Evolutionary conservation across 768 basidiomycete species (phyloP).

Genomic region (Lactarius pseudohatsudake): DNA sequence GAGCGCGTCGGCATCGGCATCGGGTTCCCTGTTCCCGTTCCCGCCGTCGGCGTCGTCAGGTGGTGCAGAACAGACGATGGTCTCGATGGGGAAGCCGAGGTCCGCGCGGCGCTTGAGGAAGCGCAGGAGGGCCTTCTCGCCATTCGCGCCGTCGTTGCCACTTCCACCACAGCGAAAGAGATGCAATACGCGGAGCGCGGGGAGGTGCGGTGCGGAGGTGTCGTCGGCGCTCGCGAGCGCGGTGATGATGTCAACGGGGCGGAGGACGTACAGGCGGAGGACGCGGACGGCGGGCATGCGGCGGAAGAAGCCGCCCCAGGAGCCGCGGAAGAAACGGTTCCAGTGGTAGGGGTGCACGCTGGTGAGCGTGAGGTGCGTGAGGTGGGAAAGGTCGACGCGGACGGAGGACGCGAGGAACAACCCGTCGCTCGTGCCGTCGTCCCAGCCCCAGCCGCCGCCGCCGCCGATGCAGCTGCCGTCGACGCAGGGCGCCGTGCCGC

Average conservation of each 20-base stretch:
- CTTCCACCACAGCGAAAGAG: background rate
- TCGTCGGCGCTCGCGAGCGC: slow-evolving; percentile 6
- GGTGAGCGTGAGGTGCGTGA: slow-evolving; percentile 22
- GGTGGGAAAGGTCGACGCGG: background rate
- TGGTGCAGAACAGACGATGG: slow-evolving; percentile 12
- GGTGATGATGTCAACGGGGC: background rate
- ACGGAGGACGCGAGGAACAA: slow-evolving; percentile 19
- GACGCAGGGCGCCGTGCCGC: background rate
- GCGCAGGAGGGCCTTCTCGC: background rate
- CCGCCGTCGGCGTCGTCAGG: background rate
- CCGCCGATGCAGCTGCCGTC: no score
- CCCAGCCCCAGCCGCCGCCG: background rate
- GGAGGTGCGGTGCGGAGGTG: background rate
- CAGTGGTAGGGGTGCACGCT: slow-evolving; percentile 12
- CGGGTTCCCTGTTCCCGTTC: background rate
- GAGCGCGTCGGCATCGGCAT: background rate
- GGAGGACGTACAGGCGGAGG: slow-evolving; percentile 9
- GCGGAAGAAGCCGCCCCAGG: slow-evolving; percentile 15
- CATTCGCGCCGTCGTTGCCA: background rate
- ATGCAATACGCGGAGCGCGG: slow-evolving; percentile 2
- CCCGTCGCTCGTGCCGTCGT: background rate
- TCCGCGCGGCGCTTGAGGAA: slow-evolving; percentile 16
- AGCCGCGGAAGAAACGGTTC: slow-evolving; percentile 17
- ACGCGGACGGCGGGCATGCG: background rate
- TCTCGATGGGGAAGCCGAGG: slow-evolving; percentile 9